A percentile compares a stretch with the other conserved stretches of the same genome.
Conservation (phyloP, 345 rosid species). For the Brassica carinata region DNA sequence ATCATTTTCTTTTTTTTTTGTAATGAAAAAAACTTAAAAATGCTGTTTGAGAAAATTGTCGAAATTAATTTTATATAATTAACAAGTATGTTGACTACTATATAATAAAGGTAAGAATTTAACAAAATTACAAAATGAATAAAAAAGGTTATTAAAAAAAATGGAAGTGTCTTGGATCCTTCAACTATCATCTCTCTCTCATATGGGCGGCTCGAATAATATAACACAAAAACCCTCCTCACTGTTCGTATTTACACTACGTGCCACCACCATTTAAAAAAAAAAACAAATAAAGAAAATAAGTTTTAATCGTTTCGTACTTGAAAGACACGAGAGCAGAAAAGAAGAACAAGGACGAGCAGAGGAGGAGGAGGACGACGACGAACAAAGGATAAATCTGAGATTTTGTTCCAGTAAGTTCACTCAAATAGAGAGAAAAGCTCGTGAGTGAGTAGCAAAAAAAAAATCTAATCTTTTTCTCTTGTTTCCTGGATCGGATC, state of each 20-base stretch:
- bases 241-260: conserved; percentile 52
- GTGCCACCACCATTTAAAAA: conserved; percentile 47
- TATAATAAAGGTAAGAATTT: not conserved
- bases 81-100: not conserved
- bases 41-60: too few relatives aligned
- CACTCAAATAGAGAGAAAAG: not conserved
- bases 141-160: not conserved
- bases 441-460: not conserved
- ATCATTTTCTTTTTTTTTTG: too few relatives aligned
- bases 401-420: not conserved
- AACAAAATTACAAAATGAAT: too few relatives aligned
- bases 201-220: conserved; percentile 51
- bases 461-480: not conserved
- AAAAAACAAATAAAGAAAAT: conserved; percentile 20
- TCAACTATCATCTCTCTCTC: conserved; percentile 39
- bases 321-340: conserved; percentile 13
- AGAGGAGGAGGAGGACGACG: conserved; percentile 44
- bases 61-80: not conserved
- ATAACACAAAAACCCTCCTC: conserved; percentile 32
- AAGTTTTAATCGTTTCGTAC: conserved; percentile 34
- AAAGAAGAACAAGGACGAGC: conserved; percentile 8
- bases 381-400: conserved; percentile 21
- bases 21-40: too few relatives aligned
- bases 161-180: conserved; percentile 65
- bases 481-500: conserved; percentile 23